A percentile compares a stretch with the other conserved stretches of the same genome.
Evolutionary conservation across 2,329 filamentous ascomycete species (phyloP).

Genomic region (Fusarium sp.): DNA sequence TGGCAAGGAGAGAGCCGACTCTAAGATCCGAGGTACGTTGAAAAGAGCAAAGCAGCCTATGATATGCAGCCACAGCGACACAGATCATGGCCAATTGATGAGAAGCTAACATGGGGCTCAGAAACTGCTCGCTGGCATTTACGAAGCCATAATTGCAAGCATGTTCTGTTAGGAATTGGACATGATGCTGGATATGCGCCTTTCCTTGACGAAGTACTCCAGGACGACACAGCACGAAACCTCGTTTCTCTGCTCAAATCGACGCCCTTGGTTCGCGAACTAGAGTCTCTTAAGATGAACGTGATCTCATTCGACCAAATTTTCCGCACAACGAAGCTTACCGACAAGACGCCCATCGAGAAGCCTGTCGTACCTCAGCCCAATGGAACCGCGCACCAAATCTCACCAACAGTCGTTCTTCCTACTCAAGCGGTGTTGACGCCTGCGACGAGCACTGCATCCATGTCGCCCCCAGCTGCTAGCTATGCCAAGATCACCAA

Average conservation of each 20-base stretch:
- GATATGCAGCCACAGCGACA: neutral
- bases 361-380: neutral
- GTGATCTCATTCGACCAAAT: conserved; percentile 60
- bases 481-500: conserved; percentile 54
- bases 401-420: conserved; percentile 22
- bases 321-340: conserved; percentile 66
- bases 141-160: conserved; percentile 70
- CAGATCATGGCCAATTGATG: neutral
- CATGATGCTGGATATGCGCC: conserved; percentile 71
- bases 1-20: conserved; percentile 68
- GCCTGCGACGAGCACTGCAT: conserved; percentile 42
- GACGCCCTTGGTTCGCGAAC: conserved; percentile 61
- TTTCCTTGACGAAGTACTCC: conserved; percentile 66
- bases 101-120: conserved; percentile 40
- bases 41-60: neutral
- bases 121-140: conserved; percentile 68
- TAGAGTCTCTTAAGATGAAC: conserved; percentile 59
- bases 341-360: conserved; percentile 46
- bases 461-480: conserved; percentile 38
- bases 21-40: conserved; percentile 68
- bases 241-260: conserved; percentile 68
- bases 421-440: conserved; percentile 33
- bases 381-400: conserved; percentile 5
- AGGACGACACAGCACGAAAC: conserved; percentile 55
- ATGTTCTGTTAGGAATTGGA: conserved; percentile 70